phyloP scores from a whole-genome alignment of 2,329 filamentous ascomycete species.

The Arthrobotrys musiformis region DNA sequence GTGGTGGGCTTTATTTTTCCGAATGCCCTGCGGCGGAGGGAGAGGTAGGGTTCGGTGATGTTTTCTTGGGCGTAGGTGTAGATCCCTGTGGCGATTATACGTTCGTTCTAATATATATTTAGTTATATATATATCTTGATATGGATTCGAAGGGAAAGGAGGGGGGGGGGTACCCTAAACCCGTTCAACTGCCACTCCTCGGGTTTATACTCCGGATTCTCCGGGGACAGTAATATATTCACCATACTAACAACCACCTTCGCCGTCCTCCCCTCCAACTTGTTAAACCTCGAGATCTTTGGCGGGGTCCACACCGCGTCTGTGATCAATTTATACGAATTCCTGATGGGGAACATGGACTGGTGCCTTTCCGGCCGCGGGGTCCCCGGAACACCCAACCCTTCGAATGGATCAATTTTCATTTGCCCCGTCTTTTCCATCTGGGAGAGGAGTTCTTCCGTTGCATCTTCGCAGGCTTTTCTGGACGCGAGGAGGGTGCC shows the following conservation, averaged over 20 bases:
- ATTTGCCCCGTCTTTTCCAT: neutral
- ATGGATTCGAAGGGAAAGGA: too few relatives aligned
- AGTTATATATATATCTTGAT: too few relatives aligned
- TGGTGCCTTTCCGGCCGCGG: neutral
- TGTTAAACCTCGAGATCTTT: neutral
- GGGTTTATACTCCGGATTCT: conserved; percentile 66
- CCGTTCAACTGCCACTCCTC: conserved; percentile 70
- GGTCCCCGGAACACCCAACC: neutral
- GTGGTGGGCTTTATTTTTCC: neutral
- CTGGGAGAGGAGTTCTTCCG: neutral
- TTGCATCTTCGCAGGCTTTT: neutral
- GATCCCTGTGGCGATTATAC: conserved; percentile 72
- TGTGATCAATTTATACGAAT: neutral
- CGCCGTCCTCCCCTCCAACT: conserved; percentile 63
- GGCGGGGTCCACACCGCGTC: neutral
- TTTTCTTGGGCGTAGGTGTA: conserved; percentile 73
- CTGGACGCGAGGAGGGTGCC: neutral
- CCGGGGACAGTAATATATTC: conserved; percentile 70
- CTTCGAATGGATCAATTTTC: neutral
- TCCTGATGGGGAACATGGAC: neutral
- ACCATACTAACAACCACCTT: conserved; percentile 74
- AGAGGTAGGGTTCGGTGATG: conserved; percentile 67
- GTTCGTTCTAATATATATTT: conserved; percentile 68
- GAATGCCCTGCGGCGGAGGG: conserved; percentile 63
- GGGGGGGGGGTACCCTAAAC: too few relatives aligned